Conservation (phyloP, 768 basidiomycete genomes). For the Pulveroboletus sp. region DNA sequence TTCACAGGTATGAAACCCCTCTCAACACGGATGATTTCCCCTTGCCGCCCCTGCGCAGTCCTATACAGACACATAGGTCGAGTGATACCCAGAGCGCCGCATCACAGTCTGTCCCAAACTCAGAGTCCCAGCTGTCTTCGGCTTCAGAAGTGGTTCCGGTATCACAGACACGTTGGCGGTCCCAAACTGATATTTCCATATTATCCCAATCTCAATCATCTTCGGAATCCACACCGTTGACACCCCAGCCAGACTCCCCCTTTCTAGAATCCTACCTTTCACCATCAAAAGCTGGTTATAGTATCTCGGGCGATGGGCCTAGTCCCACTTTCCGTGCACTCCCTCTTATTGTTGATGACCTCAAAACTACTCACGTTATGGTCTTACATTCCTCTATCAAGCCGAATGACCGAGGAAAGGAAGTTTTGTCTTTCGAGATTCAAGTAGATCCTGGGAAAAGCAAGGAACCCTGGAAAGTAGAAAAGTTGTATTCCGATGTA, state of each 20-base stretch:
- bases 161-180: constrained; percentile 23
- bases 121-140: constrained; percentile 11
- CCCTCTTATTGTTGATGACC: constrained; percentile 64
- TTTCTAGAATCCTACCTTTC: constrained; percentile 28
- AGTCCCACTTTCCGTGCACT: constrained; percentile 62
- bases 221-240: constrained; percentile 13
- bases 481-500: constrained; percentile 93
- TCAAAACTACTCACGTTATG: constrained; percentile 61
- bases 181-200: constrained; percentile 18
- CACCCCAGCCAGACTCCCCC: constrained; percentile 27
- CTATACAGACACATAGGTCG: constrained; percentile 5
- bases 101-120: constrained; percentile 8
- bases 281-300: constrained; percentile 16
- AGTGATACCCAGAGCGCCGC: constrained; percentile 7
- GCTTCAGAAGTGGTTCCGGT: constrained; percentile 11
- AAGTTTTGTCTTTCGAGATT: constrained; percentile 86
- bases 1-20: constrained; percentile 27
- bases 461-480: constrained; percentile 76
- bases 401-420: constrained; percentile 87
- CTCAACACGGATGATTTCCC: constrained; percentile 48
- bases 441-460: constrained; percentile 64
- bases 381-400: constrained; percentile 83
- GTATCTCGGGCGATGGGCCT: constrained; percentile 22
- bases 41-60: constrained; percentile 36
- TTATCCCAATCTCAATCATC: constrained; percentile 23